Percentiles rank a stretch among this genome's conserved stretches.
These are phyloP conservation scores for Tylopilus sp. DNA, from an alignment of 768 basidiomycete species.

Conservation along the genomic window DNA sequence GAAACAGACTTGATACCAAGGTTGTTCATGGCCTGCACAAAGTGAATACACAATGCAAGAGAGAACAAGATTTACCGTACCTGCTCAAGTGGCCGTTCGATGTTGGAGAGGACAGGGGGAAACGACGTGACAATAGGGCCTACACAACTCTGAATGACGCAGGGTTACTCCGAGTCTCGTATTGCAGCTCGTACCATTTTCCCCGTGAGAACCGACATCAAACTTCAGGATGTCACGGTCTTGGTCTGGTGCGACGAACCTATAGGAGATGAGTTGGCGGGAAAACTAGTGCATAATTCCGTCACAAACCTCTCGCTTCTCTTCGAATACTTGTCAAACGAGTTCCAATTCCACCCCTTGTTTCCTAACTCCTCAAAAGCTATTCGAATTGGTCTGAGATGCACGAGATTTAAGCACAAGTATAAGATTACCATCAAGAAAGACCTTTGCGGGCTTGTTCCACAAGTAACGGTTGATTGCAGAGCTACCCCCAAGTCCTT, in stretches of 20 bases:
- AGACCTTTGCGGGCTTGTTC: background rate
- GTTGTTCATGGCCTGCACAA: background rate
- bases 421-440: background rate
- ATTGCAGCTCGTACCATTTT: background rate
- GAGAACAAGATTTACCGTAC: background rate
- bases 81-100: background rate
- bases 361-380: slow-evolving; percentile 3
- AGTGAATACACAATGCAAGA: background rate
- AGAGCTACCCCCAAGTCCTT: slow-evolving; percentile 2
- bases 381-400: background rate
- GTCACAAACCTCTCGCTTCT: slow-evolving; percentile 1
- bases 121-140: slow-evolving; percentile 2
- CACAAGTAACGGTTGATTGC: background rate
- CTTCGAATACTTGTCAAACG: slow-evolving; percentile 3
- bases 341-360: slow-evolving; percentile 2
- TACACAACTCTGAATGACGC: background rate
- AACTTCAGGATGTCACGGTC: slow-evolving; percentile 1
- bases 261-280: background rate
- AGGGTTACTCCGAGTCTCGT: background rate
- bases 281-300: background rate
- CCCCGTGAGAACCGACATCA: background rate
- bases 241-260: slow-evolving; percentile 2
- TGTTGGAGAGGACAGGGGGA: background rate
- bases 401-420: background rate
- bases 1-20: background rate